phyloP scores from a whole-genome alignment of 2,329 filamentous ascomycete species.

The Fusarium xylarioides region DNA sequence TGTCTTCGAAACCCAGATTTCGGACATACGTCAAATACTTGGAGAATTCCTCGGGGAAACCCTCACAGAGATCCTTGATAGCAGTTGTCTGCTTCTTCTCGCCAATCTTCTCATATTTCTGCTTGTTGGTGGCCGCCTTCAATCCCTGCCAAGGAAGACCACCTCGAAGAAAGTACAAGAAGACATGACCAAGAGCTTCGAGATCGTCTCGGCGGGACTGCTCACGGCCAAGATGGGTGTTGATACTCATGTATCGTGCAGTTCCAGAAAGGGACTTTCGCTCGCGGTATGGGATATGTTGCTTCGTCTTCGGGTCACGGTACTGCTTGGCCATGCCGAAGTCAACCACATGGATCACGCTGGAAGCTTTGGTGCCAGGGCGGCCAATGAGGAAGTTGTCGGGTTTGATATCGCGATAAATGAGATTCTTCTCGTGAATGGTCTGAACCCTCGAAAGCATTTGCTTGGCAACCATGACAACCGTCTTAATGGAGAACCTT shows the following conservation, averaged over 20 bases:
- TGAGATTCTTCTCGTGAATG: slow-evolving; percentile 99
- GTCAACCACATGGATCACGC: slow-evolving; percentile 98
- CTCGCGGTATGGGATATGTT: slow-evolving; percentile 97
- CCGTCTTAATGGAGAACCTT: slow-evolving; percentile 95
- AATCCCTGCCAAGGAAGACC: slow-evolving; percentile 77
- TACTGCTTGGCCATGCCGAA: slow-evolving; percentile 99
- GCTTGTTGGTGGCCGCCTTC: slow-evolving; percentile 82
- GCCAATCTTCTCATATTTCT: slow-evolving; percentile 99
- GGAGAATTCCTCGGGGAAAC: slow-evolving; percentile 96
- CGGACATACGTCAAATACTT: slow-evolving; percentile 98
- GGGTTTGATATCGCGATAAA: slow-evolving; percentile 99
- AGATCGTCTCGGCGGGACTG: slow-evolving; percentile 96
- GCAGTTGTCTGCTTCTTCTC: slow-evolving; percentile 99
- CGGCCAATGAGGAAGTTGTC: slow-evolving; percentile 99
- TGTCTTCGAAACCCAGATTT: slow-evolving; percentile 98
- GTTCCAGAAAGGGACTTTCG: slow-evolving; percentile 96
- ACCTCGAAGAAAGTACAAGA: slow-evolving; percentile 79
- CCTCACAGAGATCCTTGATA: slow-evolving; percentile 96
- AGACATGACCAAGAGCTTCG: slow-evolving; percentile 82
- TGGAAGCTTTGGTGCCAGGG: slow-evolving; percentile 90
- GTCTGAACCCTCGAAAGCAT: slow-evolving; percentile 94
- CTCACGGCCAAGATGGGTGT: slow-evolving; percentile 95
- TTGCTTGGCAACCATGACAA: slow-evolving; percentile 99
- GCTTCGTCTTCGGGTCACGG: slow-evolving; percentile 97
- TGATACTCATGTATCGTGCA: slow-evolving; percentile 99